Conservation (phyloP, 2,329 filamentous ascomycete species). For the Fusarium tanahbumbuense region DNA sequence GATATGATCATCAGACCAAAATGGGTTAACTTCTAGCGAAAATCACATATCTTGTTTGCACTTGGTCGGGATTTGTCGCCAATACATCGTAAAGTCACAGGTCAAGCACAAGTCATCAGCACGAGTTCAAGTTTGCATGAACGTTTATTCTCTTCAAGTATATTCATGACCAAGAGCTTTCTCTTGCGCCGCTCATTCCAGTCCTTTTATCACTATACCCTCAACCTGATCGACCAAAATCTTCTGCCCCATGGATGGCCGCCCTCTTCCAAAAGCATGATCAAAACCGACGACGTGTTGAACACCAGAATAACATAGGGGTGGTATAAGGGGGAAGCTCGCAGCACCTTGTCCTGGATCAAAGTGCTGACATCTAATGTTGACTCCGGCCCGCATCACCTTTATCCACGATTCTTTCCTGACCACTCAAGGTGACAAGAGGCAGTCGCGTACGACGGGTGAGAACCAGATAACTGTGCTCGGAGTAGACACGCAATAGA, state of each 20-base stretch:
- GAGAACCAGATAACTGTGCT: slow-evolving; percentile 1
- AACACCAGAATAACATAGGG: slow-evolving; percentile 13
- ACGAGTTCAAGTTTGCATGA: neutral
- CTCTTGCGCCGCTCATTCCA: slow-evolving; percentile 17
- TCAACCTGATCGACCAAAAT: slow-evolving; percentile 6
- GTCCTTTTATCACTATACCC: slow-evolving; percentile 21
- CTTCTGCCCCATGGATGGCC: neutral
- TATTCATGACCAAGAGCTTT: slow-evolving; percentile 1
- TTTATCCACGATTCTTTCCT: slow-evolving; percentile 20
- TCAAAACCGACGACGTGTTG: slow-evolving; percentile 11
- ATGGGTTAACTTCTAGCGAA: slow-evolving; percentile 8
- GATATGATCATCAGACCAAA: slow-evolving; percentile 10
- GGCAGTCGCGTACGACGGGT: slow-evolving; percentile 18
- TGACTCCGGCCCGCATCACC: slow-evolving; percentile 21
- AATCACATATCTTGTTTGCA: slow-evolving; percentile 1
- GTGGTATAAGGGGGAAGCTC: neutral
- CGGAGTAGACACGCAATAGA: slow-evolving; percentile 15
- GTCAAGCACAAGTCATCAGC: neutral
- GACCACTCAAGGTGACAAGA: slow-evolving; percentile 27
- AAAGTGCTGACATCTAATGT: slow-evolving; percentile 33
- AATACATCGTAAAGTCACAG: neutral
- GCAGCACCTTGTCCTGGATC: slow-evolving; percentile 4
- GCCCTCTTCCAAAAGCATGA: slow-evolving; percentile 2
- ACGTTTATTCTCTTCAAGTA: slow-evolving; percentile 9
- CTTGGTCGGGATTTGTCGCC: slow-evolving; percentile 1